phyloP scores from a whole-genome alignment of 163 green algal species.

The Scenedesmus sp. region DNA sequence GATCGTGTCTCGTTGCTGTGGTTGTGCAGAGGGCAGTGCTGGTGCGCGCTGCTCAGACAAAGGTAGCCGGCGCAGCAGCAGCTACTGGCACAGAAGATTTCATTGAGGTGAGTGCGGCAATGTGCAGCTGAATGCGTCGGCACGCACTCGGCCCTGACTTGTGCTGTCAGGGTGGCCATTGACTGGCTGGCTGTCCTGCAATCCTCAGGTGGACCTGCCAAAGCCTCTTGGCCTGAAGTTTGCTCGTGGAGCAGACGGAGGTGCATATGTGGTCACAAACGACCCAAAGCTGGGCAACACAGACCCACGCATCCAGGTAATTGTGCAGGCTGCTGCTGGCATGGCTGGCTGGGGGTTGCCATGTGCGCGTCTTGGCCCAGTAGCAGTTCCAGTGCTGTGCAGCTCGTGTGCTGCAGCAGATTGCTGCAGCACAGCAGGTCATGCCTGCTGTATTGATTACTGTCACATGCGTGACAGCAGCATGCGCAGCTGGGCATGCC shows the following conservation, averaged over 20 bases:
- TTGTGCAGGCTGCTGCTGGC: not conserved
- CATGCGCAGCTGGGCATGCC: not conserved
- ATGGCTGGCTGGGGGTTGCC: not conserved
- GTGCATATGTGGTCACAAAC: conserved; percentile 81
- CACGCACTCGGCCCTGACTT: not conserved
- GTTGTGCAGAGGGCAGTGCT: conserved; percentile 23
- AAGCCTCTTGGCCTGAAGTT: conserved; percentile 96
- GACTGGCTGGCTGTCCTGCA: not conserved
- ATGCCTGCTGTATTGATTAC: not conserved
- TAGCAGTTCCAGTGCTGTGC: not conserved
- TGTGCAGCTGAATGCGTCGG: not conserved
- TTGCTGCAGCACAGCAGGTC: not conserved
- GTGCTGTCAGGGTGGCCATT: conserved; percentile 6
- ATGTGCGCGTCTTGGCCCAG: not conserved
- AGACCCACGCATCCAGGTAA: conserved; percentile 77
- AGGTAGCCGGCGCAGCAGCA: conserved; percentile 17
- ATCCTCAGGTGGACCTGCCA: conserved; percentile 78
- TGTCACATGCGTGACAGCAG: not conserved
- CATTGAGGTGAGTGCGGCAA: conserved; percentile 28
- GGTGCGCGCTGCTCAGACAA: conserved; percentile 26
- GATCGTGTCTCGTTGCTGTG: not conserved
- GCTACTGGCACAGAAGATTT: conserved; percentile 45
- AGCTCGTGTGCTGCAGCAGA: not conserved
- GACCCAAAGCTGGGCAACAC: conserved; percentile 84
- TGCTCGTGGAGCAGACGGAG: conserved; percentile 90